Evolutionary conservation across 1,284 basidiomycete genomes (phyloP), one percentile per base, ranked within the genome.

Genomic region (Sanghuangporus sanghuang): DNA sequence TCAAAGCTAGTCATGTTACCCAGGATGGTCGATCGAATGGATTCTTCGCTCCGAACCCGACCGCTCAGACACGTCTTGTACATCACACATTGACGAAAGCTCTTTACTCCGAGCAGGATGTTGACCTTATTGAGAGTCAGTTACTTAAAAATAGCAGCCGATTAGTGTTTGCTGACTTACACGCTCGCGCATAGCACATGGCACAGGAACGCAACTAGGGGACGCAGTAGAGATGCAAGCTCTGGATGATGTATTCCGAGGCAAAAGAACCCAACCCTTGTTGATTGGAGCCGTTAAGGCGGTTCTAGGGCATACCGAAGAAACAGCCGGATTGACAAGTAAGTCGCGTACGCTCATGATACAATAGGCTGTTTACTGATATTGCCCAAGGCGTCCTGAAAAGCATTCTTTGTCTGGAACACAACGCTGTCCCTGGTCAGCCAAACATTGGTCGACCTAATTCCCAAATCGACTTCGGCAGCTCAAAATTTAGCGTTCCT

Each of bases 291-390:
- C 64, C 9, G 61, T 64, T 6, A 68, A 68, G 57, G 66, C 64
- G 8, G 62, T 66, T 2, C 44, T 68, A 35, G 67, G 67, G 23
- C 67, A 68, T 40, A 67, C 64, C 11, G 67, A 68, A 49, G 67
- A 68, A 52, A 64, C 64, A 57, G 67, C 67, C 7, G 67, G 66
- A 9, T 59, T 68, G 18, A 61, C 67, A 42, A 66, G 67, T 67
- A 23, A 35, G 61, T 38, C 32, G 4, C 14, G 16, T 39, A 12
- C 16, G 23, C 23, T n/a, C 18, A 27, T 7, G 21, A 27, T 12
- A 46, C 8, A 46, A 14, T 16, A 46, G 46, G 6, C n/a, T 36
- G 7, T 18, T 56, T 11, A 8, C 3, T 49, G 40, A 39, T 32
- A 50, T 49, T n/a, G 42, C 1, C 44, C 11, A 27, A 67, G 67